Conservation (phyloP, 495 filamentous ascomycete species). For the Penicillium ochrochloron region DNA sequence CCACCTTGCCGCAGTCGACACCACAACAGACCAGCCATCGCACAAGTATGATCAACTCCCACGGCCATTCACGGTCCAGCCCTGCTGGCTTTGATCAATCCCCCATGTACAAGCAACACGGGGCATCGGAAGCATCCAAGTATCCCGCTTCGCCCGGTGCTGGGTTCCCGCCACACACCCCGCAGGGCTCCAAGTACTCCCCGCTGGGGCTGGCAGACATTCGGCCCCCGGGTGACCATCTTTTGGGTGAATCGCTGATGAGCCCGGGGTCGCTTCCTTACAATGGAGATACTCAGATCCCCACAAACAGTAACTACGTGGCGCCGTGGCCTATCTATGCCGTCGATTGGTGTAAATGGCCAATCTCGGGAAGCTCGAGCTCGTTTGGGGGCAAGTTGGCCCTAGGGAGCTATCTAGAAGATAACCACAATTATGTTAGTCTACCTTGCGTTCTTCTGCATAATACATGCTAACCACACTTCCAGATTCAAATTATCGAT, state of each 20-base stretch:
- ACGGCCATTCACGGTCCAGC: slow-evolving; percentile 81
- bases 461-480: slow-evolving; percentile 21
- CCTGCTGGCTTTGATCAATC: slow-evolving; percentile 76
- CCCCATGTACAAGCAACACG: slow-evolving; percentile 70
- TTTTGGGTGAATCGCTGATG: slow-evolving; percentile 66
- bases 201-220: slow-evolving; percentile 92
- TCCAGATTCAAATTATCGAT: slow-evolving; percentile 96
- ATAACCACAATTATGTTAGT: slow-evolving; percentile 94
- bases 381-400: slow-evolving; percentile 88
- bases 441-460: neutral
- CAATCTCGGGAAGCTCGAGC: slow-evolving; percentile 65
- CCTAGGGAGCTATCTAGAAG: slow-evolving; percentile 93
- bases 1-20: slow-evolving; percentile 69
- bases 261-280: slow-evolving; percentile 44
- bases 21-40: slow-evolving; percentile 71
- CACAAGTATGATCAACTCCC: slow-evolving; percentile 64
- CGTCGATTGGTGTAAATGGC: slow-evolving; percentile 99
- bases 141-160: slow-evolving; percentile 69
- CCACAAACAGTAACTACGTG: slow-evolving; percentile 84
- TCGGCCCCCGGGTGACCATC: slow-evolving; percentile 75
- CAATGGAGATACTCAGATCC: slow-evolving; percentile 54
- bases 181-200: slow-evolving; percentile 77
- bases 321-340: slow-evolving; percentile 96
- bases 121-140: slow-evolving; percentile 65
- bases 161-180: slow-evolving; percentile 69